Evolutionary conservation across 1,284 basidiomycete species (phyloP), one percentile per base, ranked within the genome.

Genomic region (Lentinus polychrous): DNA sequence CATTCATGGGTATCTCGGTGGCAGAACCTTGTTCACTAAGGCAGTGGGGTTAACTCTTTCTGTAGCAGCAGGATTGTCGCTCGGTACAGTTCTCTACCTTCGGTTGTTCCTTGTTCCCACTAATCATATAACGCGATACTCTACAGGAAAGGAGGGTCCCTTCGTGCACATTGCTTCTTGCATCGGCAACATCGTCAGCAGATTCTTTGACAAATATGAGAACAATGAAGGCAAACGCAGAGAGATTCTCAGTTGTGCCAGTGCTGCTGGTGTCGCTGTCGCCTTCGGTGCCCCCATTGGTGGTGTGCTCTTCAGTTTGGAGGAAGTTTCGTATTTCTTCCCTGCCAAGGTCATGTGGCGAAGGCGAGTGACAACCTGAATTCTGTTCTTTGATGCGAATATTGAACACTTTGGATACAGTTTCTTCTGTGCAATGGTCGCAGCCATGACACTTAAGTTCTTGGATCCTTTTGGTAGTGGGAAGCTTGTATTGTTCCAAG

Each of bases 111-210:
- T 23, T 46, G n/a, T 15, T 14, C 3, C 45, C 8, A 52, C 52
- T 10, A 52, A 49, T 27, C 49, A 48, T 36, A 52, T 47, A 43
- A 46, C 54, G 35, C 50, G 56, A 32, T 49, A 35, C 20, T 50
- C 5, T 40, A 12, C 51, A 73, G 78, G 81, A 43, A 95, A 96
- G 72, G 95, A 97, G 69, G 95, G 95, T 0, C 95, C 94, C 0
- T 90, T 98, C 61, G 94, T 98, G 1, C 95, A 98, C 63, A 96
- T 99, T 52, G 92, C 92, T 1, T 88, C 87, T 46, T 97, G 94
- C 66, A 75, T 97, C 41, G 94, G 93, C 17, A 99, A 98, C 63
- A 96, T 99, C 52, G 78, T 94, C 52, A 94, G 91, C 56, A 79
- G 55, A 31, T 80, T 86, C 58, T 87, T 91, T 58, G 68, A 68